Base-by-base conservation (phyloP, 2,329 filamentous ascomycete genomes). In the Onygena corvina region DNA sequence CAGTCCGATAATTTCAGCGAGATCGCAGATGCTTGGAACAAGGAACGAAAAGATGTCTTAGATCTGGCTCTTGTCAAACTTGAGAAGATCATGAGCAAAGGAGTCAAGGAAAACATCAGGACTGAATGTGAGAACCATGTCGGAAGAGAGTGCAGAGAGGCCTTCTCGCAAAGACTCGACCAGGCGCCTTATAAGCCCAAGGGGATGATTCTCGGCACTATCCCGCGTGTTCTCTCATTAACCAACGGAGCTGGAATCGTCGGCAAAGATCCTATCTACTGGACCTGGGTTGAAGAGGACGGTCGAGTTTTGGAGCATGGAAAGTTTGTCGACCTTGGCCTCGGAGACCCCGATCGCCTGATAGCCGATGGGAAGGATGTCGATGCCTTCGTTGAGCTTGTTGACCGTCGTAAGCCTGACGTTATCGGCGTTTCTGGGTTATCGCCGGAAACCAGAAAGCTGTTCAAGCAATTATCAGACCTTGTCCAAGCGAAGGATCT, bases 131-230 rank as follows among this genome's bases (percentile, higher is more conserved):
- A 98, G 66, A 89, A 94, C 59, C 83, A 88, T 59, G 80, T 98
- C 46, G 81, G 89, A n/a, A 86, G 83, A 60, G 77, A 81, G 49
- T 94, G 89, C 59, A 84, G 92, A 47, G 87, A 94, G 57, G 85
- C 88, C 53, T 96, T 92, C 66, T 84, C 83, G 36, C 83, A 84
- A 65, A 85, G 88, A 63, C 79, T 98, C 20, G 92, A 98, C 60
- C 92, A 98, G 67, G 89, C 92, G 6, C 92, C 92, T 0, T 94
- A 89, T 69, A 94, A 95, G 66, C 89, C 92, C 3, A 89, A 90
- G 67, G 89, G 88, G 7, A 87, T 95, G 78, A 77, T 88, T 16
- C 73, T 94, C 33, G 92, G 92, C 21, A 94, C 89, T 0, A 77
- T 83, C 4, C 89, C 92, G 40, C 83, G 90, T 27, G 87, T 95